Conservation (phyloP, 163 green algal genomes). For the Chlorella variabilis region DNA sequence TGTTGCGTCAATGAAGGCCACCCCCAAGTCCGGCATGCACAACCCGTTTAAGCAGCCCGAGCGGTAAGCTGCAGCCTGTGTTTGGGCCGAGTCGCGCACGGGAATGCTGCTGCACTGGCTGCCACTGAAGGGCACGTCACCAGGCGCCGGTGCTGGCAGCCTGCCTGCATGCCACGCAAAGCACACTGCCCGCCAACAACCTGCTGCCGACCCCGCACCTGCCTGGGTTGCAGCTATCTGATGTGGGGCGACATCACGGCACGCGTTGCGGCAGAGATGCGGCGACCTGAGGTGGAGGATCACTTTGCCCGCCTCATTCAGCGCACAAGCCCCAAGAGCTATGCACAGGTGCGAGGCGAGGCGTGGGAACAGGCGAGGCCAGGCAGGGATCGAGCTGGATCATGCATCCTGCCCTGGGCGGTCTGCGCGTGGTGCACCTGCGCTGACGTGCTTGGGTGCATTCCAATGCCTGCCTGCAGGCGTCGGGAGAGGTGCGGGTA, state of each 20-base stretch:
- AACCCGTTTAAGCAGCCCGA: constrained; percentile 97
- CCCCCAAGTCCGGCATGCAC: constrained; percentile 91
- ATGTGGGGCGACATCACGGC: constrained; percentile 90
- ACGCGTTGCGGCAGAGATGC: constrained; percentile 74
- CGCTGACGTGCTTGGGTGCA: background rate
- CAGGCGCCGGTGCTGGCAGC: too few relatives aligned
- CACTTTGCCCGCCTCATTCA: constrained; percentile 95
- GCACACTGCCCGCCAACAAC: too few relatives aligned
- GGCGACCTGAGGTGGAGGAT: constrained; percentile 75
- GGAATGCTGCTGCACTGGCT: too few relatives aligned
- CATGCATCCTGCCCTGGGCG: too few relatives aligned
- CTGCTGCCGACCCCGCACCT: too few relatives aligned
- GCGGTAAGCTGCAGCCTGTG: constrained; percentile 61
- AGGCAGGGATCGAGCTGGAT: constrained; percentile 51
- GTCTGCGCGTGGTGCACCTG: too few relatives aligned
- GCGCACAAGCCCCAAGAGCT: constrained; percentile 65
- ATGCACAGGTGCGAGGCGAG: constrained; percentile 73
- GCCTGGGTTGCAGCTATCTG: constrained; percentile 93
- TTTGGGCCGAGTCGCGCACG: background rate
- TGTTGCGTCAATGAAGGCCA: constrained; percentile 70
- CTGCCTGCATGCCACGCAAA: too few relatives aligned
- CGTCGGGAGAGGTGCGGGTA: constrained; percentile 86
- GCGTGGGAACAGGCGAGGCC: too few relatives aligned
- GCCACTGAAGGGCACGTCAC: too few relatives aligned
- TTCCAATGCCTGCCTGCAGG: constrained; percentile 62